Evolutionary conservation across 192 early-diverging fungal genomes (phyloP).

Genomic region (Thamnidium elegans): DNA sequence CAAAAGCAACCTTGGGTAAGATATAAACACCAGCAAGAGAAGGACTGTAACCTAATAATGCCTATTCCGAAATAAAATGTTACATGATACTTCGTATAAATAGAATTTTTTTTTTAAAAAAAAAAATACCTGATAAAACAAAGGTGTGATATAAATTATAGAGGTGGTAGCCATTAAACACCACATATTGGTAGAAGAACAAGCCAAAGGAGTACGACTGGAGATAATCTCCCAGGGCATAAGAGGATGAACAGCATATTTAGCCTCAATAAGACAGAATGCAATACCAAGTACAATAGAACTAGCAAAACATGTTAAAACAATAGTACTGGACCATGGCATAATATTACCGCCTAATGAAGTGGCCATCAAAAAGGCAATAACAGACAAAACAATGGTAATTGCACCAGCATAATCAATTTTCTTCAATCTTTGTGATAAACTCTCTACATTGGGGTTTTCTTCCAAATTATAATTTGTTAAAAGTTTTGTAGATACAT

Average conservation of each 20-base stretch:
- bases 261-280: conserved; percentile 54
- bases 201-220: conserved; percentile 36
- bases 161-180: conserved; percentile 30
- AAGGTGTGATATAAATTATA: conserved; percentile 31
- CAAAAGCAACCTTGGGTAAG: conserved; percentile 26
- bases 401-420: conserved; percentile 50
- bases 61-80: too few species aligned
- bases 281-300: conserved; percentile 26
- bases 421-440: conserved; percentile 52
- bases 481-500: conserved; percentile 41
- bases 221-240: conserved; percentile 57
- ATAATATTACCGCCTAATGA: conserved; percentile 53
- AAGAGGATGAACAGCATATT: conserved; percentile 59
- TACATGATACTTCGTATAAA: too few species aligned
- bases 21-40: conserved; percentile 30
- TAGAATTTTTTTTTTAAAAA: too few species aligned
- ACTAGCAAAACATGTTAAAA: conserved; percentile 41
- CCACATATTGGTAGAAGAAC: conserved; percentile 46
- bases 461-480: conserved; percentile 39
- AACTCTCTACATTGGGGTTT: conserved; percentile 25
- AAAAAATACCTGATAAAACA: conserved; percentile 31
- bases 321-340: conserved; percentile 47
- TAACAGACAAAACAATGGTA: conserved; percentile 36
- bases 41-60: conserved; percentile 19
- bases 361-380: conserved; percentile 47